Evolutionary conservation across 768 basidiomycete genomes (phyloP).

Genomic region (Dioszegia aurantiaca): DNA sequence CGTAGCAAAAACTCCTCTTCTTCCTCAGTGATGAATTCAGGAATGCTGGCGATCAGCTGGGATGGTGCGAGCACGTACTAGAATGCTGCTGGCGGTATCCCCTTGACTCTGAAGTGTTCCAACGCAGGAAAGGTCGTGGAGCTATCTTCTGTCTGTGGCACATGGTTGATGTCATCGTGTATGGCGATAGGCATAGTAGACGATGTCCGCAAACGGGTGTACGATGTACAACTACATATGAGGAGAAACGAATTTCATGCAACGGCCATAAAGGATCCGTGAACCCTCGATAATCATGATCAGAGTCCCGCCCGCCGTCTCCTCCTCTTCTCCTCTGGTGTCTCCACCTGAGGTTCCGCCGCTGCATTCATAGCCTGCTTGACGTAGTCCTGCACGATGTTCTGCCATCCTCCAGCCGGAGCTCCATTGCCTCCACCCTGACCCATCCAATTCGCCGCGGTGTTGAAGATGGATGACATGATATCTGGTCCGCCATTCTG

Average conservation of each 20-base stretch:
- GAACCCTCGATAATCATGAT: background rate
- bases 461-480: constrained; percentile 24
- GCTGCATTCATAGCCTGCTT: constrained; percentile 31
- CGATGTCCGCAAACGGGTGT: background rate
- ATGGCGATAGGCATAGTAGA: background rate
- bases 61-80: constrained; percentile 26
- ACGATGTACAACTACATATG: too few relatives aligned
- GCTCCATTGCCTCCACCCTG: constrained; percentile 3
- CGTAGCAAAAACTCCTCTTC: constrained; percentile 75
- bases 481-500: constrained; percentile 22
- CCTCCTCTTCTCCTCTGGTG: constrained; percentile 8
- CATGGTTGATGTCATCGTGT: background rate
- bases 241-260: too few relatives aligned
- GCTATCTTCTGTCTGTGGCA: background rate
- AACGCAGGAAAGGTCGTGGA: constrained; percentile 9
- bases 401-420: constrained; percentile 8
- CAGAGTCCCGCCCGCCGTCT: background rate
- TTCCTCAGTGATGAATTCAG: constrained; percentile 65
- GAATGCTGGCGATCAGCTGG: constrained; percentile 59
- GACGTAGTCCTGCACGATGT: constrained; percentile 31
- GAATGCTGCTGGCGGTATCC: constrained; percentile 37
- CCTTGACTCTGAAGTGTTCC: constrained; percentile 28
- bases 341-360: constrained; percentile 21
- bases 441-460: constrained; percentile 15
- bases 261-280: too few relatives aligned